Evolutionary conservation across 2,329 filamentous ascomycete genomes (phyloP).

Genomic region (Colletotrichum lindemuthianum): DNA sequence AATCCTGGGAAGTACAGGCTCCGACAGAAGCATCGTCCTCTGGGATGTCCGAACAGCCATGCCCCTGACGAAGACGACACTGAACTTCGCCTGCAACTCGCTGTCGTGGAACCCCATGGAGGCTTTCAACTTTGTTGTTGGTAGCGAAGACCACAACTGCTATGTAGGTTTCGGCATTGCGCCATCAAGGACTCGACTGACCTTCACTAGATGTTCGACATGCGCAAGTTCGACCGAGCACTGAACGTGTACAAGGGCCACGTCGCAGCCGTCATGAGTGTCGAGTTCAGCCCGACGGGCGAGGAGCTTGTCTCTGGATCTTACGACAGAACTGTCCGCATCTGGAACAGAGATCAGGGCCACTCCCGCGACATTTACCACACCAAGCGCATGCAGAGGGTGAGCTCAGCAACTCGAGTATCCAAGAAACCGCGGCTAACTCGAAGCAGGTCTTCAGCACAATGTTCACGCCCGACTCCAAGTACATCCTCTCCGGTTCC

Average conservation of each 20-base stretch:
- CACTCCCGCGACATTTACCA: conserved; percentile 95
- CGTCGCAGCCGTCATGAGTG: conserved; percentile 92
- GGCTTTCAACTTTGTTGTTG: conserved; percentile 92
- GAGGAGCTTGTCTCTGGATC: conserved; percentile 92
- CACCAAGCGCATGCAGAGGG: conserved; percentile 97
- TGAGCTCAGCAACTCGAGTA: neutral
- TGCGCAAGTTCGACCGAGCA: conserved; percentile 87
- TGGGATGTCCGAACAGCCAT: conserved; percentile 92
- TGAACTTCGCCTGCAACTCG: conserved; percentile 85
- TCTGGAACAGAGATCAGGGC: conserved; percentile 84
- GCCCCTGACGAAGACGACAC: conserved; percentile 81
- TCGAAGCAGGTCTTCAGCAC: conserved; percentile 71
- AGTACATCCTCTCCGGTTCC: conserved; percentile 88
- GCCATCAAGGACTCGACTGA: neutral
- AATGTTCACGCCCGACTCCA: conserved; percentile 87
- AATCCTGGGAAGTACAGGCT: conserved; percentile 84
- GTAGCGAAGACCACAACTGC: conserved; percentile 93
- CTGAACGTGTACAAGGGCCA: conserved; percentile 92
- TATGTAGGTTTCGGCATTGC: conserved; percentile 43
- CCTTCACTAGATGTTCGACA: conserved; percentile 75
- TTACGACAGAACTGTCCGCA: conserved; percentile 84
- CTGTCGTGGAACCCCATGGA: conserved; percentile 97
- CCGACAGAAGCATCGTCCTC: conserved; percentile 86
- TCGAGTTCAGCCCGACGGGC: conserved; percentile 94
- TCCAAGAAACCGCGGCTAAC: neutral